Conservation (phyloP, 495 filamentous ascomycete species). For the Annulohypoxylon moriforme region DNA sequence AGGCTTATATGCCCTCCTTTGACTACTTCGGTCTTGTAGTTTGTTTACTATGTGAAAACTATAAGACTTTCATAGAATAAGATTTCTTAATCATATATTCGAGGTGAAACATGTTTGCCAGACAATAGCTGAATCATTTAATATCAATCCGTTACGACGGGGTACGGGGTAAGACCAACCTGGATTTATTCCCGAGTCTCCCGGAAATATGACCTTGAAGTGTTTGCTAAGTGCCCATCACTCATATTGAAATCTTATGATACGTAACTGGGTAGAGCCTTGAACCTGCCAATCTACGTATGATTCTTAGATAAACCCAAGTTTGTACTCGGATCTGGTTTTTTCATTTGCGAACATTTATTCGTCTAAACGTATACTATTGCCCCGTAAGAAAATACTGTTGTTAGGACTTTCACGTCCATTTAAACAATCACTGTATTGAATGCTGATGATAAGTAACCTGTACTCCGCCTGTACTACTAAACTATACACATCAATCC, state of each 20-base stretch:
- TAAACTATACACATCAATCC: constrained; percentile 44
- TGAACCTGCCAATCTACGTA: not conserved
- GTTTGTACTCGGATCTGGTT: not conserved
- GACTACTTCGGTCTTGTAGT: too few species aligned
- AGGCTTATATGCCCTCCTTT: too few species aligned
- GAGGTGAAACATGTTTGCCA: not conserved
- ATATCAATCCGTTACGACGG: constrained; percentile 16
- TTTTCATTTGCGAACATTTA: not conserved
- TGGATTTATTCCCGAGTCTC: constrained; percentile 10
- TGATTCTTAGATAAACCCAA: not conserved
- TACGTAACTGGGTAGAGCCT: not conserved
- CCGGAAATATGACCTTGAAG: not conserved
- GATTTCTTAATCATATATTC: not conserved
- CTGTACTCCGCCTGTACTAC: constrained; percentile 44
- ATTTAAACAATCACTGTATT: constrained; percentile 35
- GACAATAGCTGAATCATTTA: constrained; percentile 6
- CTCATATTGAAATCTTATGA: not conserved
- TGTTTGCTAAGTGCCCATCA: not conserved
- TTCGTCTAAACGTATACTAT: not conserved
- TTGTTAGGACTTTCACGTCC: not conserved
- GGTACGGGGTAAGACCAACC: constrained; percentile 15
- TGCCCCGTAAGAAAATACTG: not conserved
- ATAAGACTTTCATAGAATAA: too few species aligned
- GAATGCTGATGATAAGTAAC: constrained; percentile 40
- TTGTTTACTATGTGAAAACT: too few species aligned